Conservation (phyloP, 176 grass and related monocot species). For the Chloris gayana region DNA sequence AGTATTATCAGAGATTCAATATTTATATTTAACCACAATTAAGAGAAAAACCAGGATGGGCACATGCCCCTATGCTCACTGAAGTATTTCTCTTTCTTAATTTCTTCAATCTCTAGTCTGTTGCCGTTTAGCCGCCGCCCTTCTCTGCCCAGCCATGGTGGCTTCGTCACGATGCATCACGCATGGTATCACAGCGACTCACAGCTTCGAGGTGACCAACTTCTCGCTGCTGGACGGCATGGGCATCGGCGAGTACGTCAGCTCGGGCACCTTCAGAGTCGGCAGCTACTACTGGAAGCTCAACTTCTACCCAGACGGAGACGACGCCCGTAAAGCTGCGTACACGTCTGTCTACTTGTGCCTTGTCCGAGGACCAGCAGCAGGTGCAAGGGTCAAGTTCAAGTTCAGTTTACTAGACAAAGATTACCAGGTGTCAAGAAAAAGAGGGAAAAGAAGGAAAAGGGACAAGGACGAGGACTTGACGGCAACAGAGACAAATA, state of each 20-base stretch:
- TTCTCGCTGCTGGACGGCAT: slow-evolving; percentile 48
- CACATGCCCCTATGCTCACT: too few relatives aligned
- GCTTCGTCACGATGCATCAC: slow-evolving; percentile 45
- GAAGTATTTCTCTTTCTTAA: too few relatives aligned
- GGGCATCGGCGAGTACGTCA: slow-evolving; percentile 40
- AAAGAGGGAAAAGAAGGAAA: too few relatives aligned
- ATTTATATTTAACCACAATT: too few relatives aligned
- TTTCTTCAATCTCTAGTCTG: too few relatives aligned
- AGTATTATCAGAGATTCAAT: too few relatives aligned
- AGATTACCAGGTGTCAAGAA: background rate
- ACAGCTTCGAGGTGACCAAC: slow-evolving; percentile 37
- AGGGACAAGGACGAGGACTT: too few relatives aligned
- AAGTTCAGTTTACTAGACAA: too few relatives aligned
- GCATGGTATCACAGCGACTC: slow-evolving; percentile 27
- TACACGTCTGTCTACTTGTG: slow-evolving; percentile 33
- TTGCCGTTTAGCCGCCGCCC: too few relatives aligned
- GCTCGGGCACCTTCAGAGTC: slow-evolving; percentile 44
- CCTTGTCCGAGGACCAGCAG: too few relatives aligned
- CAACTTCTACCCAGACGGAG: slow-evolving; percentile 46
- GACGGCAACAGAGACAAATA: too few relatives aligned
- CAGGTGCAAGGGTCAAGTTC: slow-evolving; percentile 4
- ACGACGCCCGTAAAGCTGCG: background rate
- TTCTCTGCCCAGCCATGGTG: background rate
- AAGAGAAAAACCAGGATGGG: too few relatives aligned
- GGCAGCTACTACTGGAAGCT: slow-evolving; percentile 46